Percentiles rank a stretch among this genome's conserved stretches.
Evolutionary conservation across 164 flowering plant genomes (phyloP).

Genomic region (grape (Vitis vinifera)): ASM3070453v1 NC_081817.1:25665001-25665500

Average conservation of each 20-base stretch:
- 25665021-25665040: slow-evolving; percentile 77
- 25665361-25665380: too few species aligned
- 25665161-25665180: neutral
- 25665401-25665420: slow-evolving; percentile 75
- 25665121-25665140: slow-evolving; percentile 59
- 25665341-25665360: too few species aligned
- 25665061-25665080: slow-evolving; percentile 71
- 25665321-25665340: too few species aligned
- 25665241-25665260: neutral
- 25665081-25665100: slow-evolving; percentile 77
- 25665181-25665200: too few species aligned
- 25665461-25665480: slow-evolving; percentile 75
- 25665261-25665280: too few species aligned
- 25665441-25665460: slow-evolving; percentile 88
- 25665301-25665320: too few species aligned
- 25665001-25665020: slow-evolving; percentile 46
- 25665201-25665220: too few species aligned
- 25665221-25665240: neutral
- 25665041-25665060: slow-evolving; percentile 64
- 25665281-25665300: too few species aligned
- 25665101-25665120: slow-evolving; percentile 91
- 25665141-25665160: slow-evolving; percentile 60
- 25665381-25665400: slow-evolving; percentile 7
- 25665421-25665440: slow-evolving; percentile 70
- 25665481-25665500: slow-evolving; percentile 72